Evolutionary conservation across 208 protist species (phyloP), one percentile per base, ranked within the genome.

Genomic region (Trypanosoma scelopori): DNA sequence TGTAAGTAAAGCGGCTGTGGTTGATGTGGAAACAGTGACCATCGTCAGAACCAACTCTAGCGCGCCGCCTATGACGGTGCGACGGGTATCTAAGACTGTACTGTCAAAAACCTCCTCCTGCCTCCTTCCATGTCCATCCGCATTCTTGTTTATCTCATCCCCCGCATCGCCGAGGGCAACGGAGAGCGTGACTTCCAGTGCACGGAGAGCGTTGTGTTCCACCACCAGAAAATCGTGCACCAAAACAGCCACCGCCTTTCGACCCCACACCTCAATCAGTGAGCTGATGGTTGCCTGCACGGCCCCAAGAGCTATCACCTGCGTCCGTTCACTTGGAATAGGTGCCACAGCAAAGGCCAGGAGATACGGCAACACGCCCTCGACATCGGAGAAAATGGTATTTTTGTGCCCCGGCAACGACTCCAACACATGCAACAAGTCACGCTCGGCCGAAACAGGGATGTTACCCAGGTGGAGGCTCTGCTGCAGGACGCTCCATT

Each of bases 321-420:
- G 85, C 22, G 85, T 91, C 25, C 68, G 65, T 47, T 71, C 62
- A 37, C 79, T 80, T n/a, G 85, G 85, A 28, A 86, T 63, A 9
- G 85, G 76, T 2, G 78, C 71, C 16, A 83, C 74, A 11, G 76
- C 81, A 37, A 91, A 81, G n/a, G 85, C 85, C 12, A 91, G 46
- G 3, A 91, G 71, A 41, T 84, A 83, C 55, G 85, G 85, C 35
- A 85, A 57, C 32, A 78, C 75, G 55, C 73, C 59, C 18, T 48
- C 71, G 0, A 79, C 76, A 45, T 89, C 79, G 13, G 64, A 66
- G 30, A 89, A 62, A n/a, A 78, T 74, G 48, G 62, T 62, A 20
- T 65, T 69, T 4, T 57, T 69, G 3, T 67, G 60, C 32, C 60
- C 64, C 13, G 71, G 39, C 27, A 85, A 49, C 0, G 57, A 75